Evolutionary conservation across 2,329 filamentous ascomycete genomes (phyloP).

Genomic region (Lasiodiplodia citricola): DNA sequence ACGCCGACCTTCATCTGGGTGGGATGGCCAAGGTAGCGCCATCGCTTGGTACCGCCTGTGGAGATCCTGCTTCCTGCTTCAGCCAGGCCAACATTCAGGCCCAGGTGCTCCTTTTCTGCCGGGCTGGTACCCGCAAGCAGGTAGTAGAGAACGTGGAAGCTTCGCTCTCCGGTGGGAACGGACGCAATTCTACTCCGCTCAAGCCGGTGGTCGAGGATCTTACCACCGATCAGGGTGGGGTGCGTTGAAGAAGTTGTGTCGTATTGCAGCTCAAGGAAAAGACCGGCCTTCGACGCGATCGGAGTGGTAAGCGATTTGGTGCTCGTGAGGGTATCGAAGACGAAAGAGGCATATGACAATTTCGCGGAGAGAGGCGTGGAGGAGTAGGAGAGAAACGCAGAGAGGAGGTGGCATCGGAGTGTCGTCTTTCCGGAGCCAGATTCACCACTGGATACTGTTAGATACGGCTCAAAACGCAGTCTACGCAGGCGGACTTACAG

Average conservation of each 20-base stretch:
- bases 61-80: slow-evolving; percentile 60
- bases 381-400: slow-evolving; percentile 84
- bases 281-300: slow-evolving; percentile 91
- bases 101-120: slow-evolving; percentile 87
- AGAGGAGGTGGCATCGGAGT: slow-evolving; percentile 84
- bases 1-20: slow-evolving; percentile 97
- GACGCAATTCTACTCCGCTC: slow-evolving; percentile 90
- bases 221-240: slow-evolving; percentile 89
- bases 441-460: slow-evolving; percentile 72
- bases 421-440: slow-evolving; percentile 97
- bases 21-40: slow-evolving; percentile 95
- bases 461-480: background rate
- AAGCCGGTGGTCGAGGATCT: slow-evolving; percentile 89
- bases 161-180: slow-evolving; percentile 93
- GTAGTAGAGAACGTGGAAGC: slow-evolving; percentile 96
- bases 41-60: slow-evolving; percentile 72
- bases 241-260: slow-evolving; percentile 85
- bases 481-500: slow-evolving; percentile 67
- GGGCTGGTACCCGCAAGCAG: slow-evolving; percentile 88
- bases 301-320: slow-evolving; percentile 96
- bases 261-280: slow-evolving; percentile 97
- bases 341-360: slow-evolving; percentile 88
- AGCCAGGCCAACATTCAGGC: slow-evolving; percentile 65
- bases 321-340: slow-evolving; percentile 95
- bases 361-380: slow-evolving; percentile 93